Evolutionary conservation across 257 asterid genomes (phyloP).

Genomic region (Plantago major): DNA sequence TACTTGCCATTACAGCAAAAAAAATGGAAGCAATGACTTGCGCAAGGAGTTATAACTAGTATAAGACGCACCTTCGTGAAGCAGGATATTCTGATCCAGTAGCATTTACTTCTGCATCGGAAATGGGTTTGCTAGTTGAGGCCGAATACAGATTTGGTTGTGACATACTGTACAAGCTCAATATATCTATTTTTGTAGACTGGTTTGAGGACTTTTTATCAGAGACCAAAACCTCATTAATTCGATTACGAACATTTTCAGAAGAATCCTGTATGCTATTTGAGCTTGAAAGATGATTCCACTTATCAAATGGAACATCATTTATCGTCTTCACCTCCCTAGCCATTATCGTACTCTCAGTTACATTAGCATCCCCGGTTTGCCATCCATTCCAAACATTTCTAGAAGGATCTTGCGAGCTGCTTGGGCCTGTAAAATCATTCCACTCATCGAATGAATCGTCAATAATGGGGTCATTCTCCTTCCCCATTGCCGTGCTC

Average conservation of each 20-base stretch:
- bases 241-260: slow-evolving; percentile 27
- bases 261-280: slow-evolving; percentile 37
- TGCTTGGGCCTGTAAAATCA: background rate
- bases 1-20: slow-evolving; percentile 14
- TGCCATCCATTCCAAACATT: background rate
- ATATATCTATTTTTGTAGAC: slow-evolving; percentile 34
- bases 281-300: slow-evolving; percentile 44
- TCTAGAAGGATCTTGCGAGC: background rate
- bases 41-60: slow-evolving; percentile 19
- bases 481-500: slow-evolving; percentile 31
- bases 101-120: slow-evolving; percentile 29
- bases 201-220: slow-evolving; percentile 33
- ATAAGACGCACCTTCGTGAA: slow-evolving; percentile 43
- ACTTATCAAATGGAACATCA: background rate
- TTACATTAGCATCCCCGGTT: background rate
- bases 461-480: slow-evolving; percentile 41
- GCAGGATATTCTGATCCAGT: slow-evolving; percentile 32
- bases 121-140: slow-evolving; percentile 27
- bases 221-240: slow-evolving; percentile 24
- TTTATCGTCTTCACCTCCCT: background rate
- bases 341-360: background rate
- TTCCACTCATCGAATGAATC: slow-evolving; percentile 24
- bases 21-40: background rate
- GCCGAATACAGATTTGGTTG: slow-evolving; percentile 39
- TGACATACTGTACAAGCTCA: slow-evolving; percentile 40